phyloP scores from a whole-genome alignment of 306 rosid genomes.

The Vigna trinervia region DNA sequence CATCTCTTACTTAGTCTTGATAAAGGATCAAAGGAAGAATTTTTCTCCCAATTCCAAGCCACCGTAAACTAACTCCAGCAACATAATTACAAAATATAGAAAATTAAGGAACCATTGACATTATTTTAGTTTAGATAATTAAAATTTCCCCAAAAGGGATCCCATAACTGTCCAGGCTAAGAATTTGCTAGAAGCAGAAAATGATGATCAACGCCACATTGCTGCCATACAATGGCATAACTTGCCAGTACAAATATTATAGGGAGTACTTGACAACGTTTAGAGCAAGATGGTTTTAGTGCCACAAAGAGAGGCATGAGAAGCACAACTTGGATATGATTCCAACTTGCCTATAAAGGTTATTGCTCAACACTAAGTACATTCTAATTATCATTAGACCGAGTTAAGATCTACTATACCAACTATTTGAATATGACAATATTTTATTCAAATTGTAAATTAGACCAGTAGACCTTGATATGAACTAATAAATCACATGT shows the following conservation, averaged over 20 bases:
- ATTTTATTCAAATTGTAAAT: conserved; percentile 2
- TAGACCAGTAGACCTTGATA: conserved; percentile 27
- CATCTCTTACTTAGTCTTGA: too few species aligned
- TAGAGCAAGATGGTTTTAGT: background rate
- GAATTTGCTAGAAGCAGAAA: conserved; percentile 1
- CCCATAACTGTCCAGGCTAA: background rate
- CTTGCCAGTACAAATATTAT: background rate
- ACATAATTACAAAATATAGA: too few species aligned
- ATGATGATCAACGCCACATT: background rate
- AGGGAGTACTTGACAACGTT: background rate
- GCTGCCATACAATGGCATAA: background rate
- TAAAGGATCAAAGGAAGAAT: too few species aligned
- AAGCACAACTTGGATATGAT: background rate
- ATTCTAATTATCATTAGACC: too few species aligned
- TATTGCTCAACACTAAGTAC: background rate
- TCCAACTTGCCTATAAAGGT: background rate
- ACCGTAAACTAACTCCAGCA: too few species aligned
- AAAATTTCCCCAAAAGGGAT: background rate
- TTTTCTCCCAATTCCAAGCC: too few species aligned
- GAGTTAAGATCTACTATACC: too few species aligned
- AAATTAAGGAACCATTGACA: too few species aligned
- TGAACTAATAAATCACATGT: conserved; percentile 17
- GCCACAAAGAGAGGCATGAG: background rate
- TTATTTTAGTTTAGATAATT: too few species aligned
- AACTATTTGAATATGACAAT: conserved; percentile 8